Conservation (phyloP, 331 rosid species). For the Malus hybrid region DNA sequence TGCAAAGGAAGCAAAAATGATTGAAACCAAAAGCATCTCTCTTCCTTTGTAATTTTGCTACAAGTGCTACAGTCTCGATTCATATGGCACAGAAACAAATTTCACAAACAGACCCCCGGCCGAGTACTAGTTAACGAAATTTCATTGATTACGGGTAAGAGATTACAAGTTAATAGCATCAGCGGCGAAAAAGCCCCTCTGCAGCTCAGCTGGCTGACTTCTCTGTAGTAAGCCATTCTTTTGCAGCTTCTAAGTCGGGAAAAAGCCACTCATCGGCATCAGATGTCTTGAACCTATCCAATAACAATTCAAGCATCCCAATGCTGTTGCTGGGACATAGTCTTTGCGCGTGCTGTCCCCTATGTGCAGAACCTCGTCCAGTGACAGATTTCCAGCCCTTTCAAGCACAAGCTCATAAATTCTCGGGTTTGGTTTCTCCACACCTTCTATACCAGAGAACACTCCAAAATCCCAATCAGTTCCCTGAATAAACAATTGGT, state of each 20-base stretch:
- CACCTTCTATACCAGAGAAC: constrained; percentile 82
- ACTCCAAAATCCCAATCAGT: constrained; percentile 97
- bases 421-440: constrained; percentile 82
- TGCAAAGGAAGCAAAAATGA: neutral
- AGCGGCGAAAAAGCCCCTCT: constrained; percentile 7
- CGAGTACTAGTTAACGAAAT: neutral
- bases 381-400: constrained; percentile 66
- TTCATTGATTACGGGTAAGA: neutral
- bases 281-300: constrained; percentile 83
- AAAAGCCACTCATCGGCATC: constrained; percentile 81
- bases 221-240: constrained; percentile 56
- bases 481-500: constrained; percentile 49
- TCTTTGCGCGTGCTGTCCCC: constrained; percentile 95
- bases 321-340: constrained; percentile 74
- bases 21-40: neutral
- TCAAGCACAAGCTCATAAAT: constrained; percentile 76
- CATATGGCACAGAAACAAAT: neutral
- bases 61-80: neutral
- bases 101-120: neutral
- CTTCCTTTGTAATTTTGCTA: neutral
- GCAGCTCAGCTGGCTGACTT: constrained; percentile 29
- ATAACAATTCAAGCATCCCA: constrained; percentile 77
- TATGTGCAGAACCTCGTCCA: constrained; percentile 60
- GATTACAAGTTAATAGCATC: neutral
- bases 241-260: constrained; percentile 52